phyloP scores from a whole-genome alignment of 768 basidiomycete genomes.

The Russula earlei region DNA sequence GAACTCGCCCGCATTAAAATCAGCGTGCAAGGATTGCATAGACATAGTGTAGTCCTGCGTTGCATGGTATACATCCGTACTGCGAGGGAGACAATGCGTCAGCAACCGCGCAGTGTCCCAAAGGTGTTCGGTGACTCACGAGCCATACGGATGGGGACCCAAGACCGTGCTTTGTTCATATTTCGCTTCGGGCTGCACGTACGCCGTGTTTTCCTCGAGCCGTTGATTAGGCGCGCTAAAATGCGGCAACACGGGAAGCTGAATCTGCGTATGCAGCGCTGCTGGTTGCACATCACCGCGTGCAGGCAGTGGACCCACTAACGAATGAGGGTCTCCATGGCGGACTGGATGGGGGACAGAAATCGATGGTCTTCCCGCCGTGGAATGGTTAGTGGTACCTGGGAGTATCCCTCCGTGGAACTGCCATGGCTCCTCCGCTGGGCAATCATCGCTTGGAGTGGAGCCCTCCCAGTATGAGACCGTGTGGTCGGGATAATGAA shows the following conservation, averaged over 20 bases:
- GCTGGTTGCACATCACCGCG: neutral
- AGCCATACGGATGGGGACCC: conserved; percentile 6
- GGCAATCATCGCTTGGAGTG: conserved; percentile 17
- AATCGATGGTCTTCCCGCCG: conserved; percentile 2
- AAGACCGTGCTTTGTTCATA: conserved; percentile 5
- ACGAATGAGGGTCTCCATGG: neutral
- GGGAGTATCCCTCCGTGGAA: conserved; percentile 6
- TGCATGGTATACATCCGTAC: conserved; percentile 6
- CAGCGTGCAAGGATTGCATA: conserved; percentile 8
- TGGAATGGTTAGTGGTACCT: conserved; percentile 2
- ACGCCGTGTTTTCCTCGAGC: conserved; percentile 7
- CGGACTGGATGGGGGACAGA: conserved; percentile 12
- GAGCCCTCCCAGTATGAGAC: conserved; percentile 17
- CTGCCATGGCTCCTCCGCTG: conserved; percentile 19
- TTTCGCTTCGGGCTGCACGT: conserved; percentile 14
- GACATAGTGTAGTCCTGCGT: conserved; percentile 14
- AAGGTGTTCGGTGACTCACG: conserved; percentile 8
- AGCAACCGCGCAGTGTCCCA: neutral
- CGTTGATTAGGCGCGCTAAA: conserved; percentile 9
- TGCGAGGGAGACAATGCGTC: neutral
- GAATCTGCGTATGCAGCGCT: conserved; percentile 4
- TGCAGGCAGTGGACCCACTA: neutral
- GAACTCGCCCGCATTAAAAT: conserved; percentile 3
- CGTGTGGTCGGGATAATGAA: conserved; percentile 12
- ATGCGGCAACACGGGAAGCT: conserved; percentile 8